phyloP scores from a whole-genome alignment of 441 rosid genomes.

The Hura crepitans region DNA sequence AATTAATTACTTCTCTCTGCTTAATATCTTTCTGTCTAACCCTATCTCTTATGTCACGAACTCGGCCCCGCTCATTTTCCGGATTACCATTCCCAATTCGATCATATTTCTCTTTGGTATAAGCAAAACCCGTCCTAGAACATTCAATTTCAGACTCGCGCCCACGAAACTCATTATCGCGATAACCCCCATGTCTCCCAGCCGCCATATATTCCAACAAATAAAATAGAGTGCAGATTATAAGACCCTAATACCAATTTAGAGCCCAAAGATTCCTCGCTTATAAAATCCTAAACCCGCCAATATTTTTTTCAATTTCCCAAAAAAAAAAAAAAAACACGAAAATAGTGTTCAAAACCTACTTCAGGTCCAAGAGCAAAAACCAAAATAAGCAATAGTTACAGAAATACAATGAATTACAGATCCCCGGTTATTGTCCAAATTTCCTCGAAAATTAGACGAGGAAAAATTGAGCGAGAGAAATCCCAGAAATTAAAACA shows the following conservation, averaged over 20 bases:
- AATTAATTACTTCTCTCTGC: constrained; percentile 59
- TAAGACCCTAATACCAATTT: constrained; percentile 29
- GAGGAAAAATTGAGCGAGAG: not conserved
- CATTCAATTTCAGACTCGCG: constrained; percentile 52
- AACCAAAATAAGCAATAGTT: constrained; percentile 18
- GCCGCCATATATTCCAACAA: constrained; percentile 56
- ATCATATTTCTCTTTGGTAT: constrained; percentile 45
- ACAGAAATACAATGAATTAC: constrained; percentile 7
- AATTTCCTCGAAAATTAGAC: not conserved
- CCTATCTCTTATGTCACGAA: constrained; percentile 38
- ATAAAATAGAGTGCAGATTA: constrained; percentile 16
- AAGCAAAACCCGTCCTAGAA: constrained; percentile 43
- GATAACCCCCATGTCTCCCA: constrained; percentile 73
- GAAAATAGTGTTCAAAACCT: constrained; percentile 3
- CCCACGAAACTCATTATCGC: constrained; percentile 60
- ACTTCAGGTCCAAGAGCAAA: constrained; percentile 13
- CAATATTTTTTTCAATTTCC: constrained; percentile 10
- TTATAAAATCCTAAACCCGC: constrained; percentile 29
- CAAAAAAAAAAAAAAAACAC: not conserved
- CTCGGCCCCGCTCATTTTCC: constrained; percentile 36
- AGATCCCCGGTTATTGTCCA: constrained; percentile 5
- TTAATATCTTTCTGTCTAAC: constrained; percentile 58
- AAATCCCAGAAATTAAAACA: constrained; percentile 5
- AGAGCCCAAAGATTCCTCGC: not conserved
- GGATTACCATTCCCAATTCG: constrained; percentile 39